These are phyloP conservation scores for Coccomyxa sp. DNA, from an alignment of 139 green algal species.

Conservation along the genomic window DNA sequence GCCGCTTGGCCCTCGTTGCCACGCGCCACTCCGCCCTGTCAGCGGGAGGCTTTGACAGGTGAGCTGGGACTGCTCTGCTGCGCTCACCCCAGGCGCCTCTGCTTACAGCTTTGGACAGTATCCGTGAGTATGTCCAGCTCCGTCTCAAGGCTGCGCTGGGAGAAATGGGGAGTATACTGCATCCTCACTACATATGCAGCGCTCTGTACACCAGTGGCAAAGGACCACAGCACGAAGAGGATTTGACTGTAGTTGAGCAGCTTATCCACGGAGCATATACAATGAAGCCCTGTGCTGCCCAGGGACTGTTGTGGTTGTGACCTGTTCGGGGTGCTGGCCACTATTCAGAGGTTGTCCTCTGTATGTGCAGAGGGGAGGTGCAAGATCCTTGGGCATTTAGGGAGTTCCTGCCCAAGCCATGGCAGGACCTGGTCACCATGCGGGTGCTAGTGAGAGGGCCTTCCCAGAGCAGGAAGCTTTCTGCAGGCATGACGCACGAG, in stretches of 20 bases:
- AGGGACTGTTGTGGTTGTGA: neutral
- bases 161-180: neutral
- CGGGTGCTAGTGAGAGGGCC: neutral
- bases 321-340: neutral
- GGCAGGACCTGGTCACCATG: neutral
- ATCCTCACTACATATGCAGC: neutral
- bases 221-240: too few species aligned
- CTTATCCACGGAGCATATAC: neutral
- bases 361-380: neutral
- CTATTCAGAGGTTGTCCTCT: too few species aligned
- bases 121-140: neutral
- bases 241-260: neutral
- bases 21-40: neutral
- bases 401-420: neutral
- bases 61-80: neutral
- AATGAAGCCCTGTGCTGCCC: neutral
- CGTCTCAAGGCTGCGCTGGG: neutral
- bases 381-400: neutral
- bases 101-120: neutral
- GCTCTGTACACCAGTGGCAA: neutral
- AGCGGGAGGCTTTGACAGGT: neutral
- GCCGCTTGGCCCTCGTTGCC: neutral
- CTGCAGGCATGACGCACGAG: neutral
- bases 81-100: neutral
- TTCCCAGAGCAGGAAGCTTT: neutral